Evolutionary conservation across 768 basidiomycete genomes (phyloP), one percentile per base, ranked within the genome.

Genomic region (Kwoniella newhampshirensis): DNA sequence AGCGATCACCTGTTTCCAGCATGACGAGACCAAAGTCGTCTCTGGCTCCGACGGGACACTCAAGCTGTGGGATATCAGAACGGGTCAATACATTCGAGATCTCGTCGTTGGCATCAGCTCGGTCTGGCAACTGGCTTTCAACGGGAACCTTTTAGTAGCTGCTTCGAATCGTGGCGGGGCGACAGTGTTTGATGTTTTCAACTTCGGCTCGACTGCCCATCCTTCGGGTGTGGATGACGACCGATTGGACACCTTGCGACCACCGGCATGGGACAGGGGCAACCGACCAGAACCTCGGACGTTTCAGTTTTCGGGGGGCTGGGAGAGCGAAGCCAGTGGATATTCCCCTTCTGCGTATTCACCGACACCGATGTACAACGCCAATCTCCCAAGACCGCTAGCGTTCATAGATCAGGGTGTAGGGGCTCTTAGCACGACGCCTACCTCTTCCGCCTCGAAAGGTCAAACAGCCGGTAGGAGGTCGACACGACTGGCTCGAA

Each of bases 1-100:
- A 20, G 92, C 94, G n/a, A 98, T 99, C 65, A 98, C 96, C 17
- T 99, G 94, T 78, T 97, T 98, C 82, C 91, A 94, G 76, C 92
- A 96, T 65, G 94, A 98, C 75, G 93, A 98, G 74, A 91, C 89
- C 81, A 97, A 96, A 74, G 90, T 98, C 42, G 82, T 99, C 26
- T 90, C 88, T 68, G 94, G 94, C 12, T 89, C 88, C 13, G 96
- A 98, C 66, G 96, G 96, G 15, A 91, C 89, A 57, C 81, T 99
- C 66, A 97, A 97, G 81, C 89, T 98, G 86, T 99, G 96, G 96
- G 89, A 97, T 74, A 82, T 94, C 59, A 80, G 86, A 35, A 89
- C 92, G 53, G 96, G 94, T 20, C 82, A 82, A 0, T 86, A 89
- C 36, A 86, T 91, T 12, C 82, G 91, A 30, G 96, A 97, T 73